These are phyloP conservation scores for Irpex sp. DNA, from an alignment of 1,284 basidiomycete species.

Conservation along the genomic window DNA sequence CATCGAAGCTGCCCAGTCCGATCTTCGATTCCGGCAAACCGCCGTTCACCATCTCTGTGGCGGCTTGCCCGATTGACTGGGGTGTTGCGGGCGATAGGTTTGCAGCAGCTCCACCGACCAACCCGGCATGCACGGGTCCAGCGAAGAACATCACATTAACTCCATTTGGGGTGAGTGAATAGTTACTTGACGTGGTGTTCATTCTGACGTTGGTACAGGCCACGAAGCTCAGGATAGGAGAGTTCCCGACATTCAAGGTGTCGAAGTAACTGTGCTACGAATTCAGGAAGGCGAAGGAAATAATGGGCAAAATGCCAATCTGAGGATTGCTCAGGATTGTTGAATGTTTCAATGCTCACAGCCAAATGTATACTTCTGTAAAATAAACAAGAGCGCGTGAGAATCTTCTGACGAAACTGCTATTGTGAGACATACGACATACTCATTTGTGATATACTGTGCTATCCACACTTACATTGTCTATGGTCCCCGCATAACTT, in stretches of 20 bases:
- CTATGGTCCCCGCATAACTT: too few relatives aligned
- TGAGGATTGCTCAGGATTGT: neutral
- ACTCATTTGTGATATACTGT: too few relatives aligned
- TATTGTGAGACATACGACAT: too few relatives aligned
- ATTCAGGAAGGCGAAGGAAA: neutral
- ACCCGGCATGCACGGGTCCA: slow-evolving; percentile 40
- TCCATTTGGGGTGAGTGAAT: slow-evolving; percentile 49
- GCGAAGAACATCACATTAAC: slow-evolving; percentile 43
- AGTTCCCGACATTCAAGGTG: slow-evolving; percentile 40
- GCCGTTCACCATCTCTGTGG: slow-evolving; percentile 46
- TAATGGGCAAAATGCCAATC: neutral
- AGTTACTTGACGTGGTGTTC: neutral
- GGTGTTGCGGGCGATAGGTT: slow-evolving; percentile 45
- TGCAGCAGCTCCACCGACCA: slow-evolving; percentile 45
- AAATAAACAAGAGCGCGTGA: too few relatives aligned
- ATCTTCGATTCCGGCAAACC: slow-evolving; percentile 53
- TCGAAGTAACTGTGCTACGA: neutral
- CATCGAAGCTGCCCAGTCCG: slow-evolving; percentile 43
- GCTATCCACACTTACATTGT: too few relatives aligned
- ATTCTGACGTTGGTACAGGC: slow-evolving; percentile 28
- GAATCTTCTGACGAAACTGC: too few relatives aligned
- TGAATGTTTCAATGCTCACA: too few relatives aligned
- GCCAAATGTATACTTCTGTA: too few relatives aligned
- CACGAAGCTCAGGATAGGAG: slow-evolving; percentile 51
- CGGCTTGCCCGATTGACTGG: slow-evolving; percentile 51